Percentiles rank a stretch among this genome's conserved stretches.
Conservation (phyloP, 352 stramenopile species). For the Globisporangium nagaii region DNA sequence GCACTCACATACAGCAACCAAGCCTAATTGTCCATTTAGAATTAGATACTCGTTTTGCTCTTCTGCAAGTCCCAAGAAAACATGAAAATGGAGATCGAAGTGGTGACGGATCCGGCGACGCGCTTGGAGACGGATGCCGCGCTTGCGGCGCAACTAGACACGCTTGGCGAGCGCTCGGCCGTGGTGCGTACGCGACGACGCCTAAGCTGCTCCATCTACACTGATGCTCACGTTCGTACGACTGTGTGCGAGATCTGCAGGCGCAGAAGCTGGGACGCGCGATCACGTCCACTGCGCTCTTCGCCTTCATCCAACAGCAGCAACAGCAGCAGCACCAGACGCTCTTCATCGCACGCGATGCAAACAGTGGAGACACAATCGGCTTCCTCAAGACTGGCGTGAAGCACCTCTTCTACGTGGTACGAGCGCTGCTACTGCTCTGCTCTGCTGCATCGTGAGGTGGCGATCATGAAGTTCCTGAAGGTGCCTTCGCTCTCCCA, state of each 20-base stretch:
- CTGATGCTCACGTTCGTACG: not conserved
- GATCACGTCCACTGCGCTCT: constrained; percentile 52
- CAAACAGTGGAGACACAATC: constrained; percentile 11
- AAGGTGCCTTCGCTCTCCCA: constrained; percentile 2
- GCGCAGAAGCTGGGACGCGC: constrained; percentile 50
- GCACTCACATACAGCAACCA: not conserved
- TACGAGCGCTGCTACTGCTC: constrained; percentile 13
- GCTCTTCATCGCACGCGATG: constrained; percentile 30
- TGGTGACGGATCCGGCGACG: constrained; percentile 18
- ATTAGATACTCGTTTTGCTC: not conserved
- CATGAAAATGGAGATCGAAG: constrained; percentile 7
- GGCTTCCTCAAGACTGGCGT: constrained; percentile 61
- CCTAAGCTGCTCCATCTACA: no score
- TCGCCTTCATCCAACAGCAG: constrained; percentile 13
- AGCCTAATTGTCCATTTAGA: not conserved
- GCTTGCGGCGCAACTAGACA: constrained; percentile 29
- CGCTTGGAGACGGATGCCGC: constrained; percentile 13
- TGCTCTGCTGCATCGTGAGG: no score
- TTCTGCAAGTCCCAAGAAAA: not conserved
- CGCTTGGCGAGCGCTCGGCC: constrained; percentile 38
- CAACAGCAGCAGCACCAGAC: constrained; percentile 27
- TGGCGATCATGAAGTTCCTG: no score
- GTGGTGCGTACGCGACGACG: constrained; percentile 16
- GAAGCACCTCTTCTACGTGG: constrained; percentile 79
- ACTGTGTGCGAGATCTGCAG: constrained; percentile 15